Evolutionary conservation across 768 basidiomycete species (phyloP), one percentile per base, ranked within the genome.

Genomic region (Russula abietina): DNA sequence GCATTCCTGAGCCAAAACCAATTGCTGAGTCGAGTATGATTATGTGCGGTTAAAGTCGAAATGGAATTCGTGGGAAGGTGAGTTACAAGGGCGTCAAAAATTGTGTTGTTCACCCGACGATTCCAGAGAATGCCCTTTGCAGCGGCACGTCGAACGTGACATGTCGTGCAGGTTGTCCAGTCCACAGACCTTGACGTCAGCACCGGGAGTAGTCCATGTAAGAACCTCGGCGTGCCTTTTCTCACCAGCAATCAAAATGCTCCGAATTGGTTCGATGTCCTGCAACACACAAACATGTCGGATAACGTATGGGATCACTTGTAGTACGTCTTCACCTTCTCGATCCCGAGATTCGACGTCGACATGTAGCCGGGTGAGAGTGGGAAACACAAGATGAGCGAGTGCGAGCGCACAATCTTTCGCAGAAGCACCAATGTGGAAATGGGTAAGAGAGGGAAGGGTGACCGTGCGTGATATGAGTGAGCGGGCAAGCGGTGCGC

Each of bases 351-450:
- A 66, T 14, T 32, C 9, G 30, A 22, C 32, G 11, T 28, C 5
- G 10, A 59, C 33, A 2, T n/a, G 17, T 11, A 55, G 39, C 8
- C 2, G 17, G 39, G 17, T 43, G 19, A 55, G 55, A 43, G 62
- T 43, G 17, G 62, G 65, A 7, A 66, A 36, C 30, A 32, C 12
- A 24, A 66, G 62, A 45, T 66, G 56, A 3, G 50, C 50, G 4
- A 62, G 56, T 17, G 50, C 55, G 4, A 53, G 30, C 2, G 11
- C 22, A 36, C 61, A 62, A n/a, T 57, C 50, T 3, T 1, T 10
- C 19, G 19, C 32, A 14, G 2, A 11, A 7, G 22, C n/a, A 8
- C n/a, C 10, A 8, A 53, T 57, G 14, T 26, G 7, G 41, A 62
- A 45, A 17, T 5, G 22, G 5, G 2, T 52, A 7, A 62, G 48